Percentiles rank a stretch among this genome's conserved stretches.
These are phyloP conservation scores for Leishmania arabica DNA, from an alignment of 208 protist genomes.

Conservation along the genomic window DNA sequence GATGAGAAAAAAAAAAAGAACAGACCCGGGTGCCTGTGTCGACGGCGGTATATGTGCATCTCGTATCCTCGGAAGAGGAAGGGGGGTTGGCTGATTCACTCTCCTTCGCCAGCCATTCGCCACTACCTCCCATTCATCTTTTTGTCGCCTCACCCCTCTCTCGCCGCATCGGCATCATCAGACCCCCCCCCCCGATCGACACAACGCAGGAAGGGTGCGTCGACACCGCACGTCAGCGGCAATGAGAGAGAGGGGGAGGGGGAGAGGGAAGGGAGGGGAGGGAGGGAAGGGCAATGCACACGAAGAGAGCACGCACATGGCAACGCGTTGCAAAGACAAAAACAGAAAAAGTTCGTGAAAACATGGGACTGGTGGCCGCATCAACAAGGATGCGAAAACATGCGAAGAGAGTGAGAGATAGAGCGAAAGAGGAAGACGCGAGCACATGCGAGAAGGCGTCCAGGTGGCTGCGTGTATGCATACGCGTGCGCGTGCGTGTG, in stretches of 20 bases:
- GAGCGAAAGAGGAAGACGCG: background rate
- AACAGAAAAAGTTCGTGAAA: background rate
- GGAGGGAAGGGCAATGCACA: background rate
- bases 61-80: background rate
- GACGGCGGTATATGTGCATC: background rate
- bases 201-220: background rate
- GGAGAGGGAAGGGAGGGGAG: too few species aligned
- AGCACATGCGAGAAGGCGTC: background rate
- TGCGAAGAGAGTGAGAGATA: background rate
- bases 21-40: background rate
- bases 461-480: background rate
- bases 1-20: background rate
- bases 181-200: background rate
- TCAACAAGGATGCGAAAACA: background rate
- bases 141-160: background rate
- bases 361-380: background rate
- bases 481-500: background rate
- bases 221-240: background rate
- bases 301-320: background rate
- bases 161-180: background rate
- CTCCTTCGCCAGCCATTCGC: background rate
- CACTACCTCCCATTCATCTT: background rate
- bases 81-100: background rate
- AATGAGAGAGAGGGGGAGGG: background rate
- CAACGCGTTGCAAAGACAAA: background rate